Evolutionary conservation across 2,329 filamentous ascomycete genomes (phyloP), one percentile per base, ranked within the genome.

Genomic region (Colletotrichum chrysophilum): DNA sequence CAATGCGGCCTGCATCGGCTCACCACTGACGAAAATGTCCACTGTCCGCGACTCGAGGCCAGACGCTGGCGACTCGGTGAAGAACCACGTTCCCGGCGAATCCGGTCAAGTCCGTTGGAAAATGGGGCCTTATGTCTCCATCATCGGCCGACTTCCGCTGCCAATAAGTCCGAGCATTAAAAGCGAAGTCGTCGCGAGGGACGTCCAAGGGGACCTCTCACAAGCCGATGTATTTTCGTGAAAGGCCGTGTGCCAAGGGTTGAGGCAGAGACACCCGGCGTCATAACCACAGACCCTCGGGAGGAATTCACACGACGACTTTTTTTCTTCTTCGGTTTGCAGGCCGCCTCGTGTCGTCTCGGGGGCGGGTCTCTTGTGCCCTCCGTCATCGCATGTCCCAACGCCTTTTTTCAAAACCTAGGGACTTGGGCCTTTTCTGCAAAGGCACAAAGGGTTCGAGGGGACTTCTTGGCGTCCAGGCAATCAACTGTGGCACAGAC

Each of bases 1-100:
- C 28, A 58, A 73, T 73, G 73, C 70, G 64, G 73, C 56, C 64
- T 75, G 43, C 38, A 26, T 71, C 72, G 69, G 72, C 72, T 66
- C 36, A 52, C 24, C 4, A 65, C n/a, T 48, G 60, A 26, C 16
- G 24, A 34, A 32, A 4, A 16, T n/a, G 48, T 21, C 30, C 32
- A 70, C 48, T 38, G 32, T 55, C 67, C 61, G 52, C 72, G 72
- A 72, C 69, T 74, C 71, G 43, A 61, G 43, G 30, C 65, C 66
- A 69, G 38, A 43, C 71, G 43, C 48, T 58, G 52, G 32, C n/a
- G 16, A 66, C 28, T 18, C 26, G 56, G 36, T 32, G 43, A 61
- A 16, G 60, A 60, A 32, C 34, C 26, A 43, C 34, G 21, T 43
- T 24, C 56, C 66, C 66, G 66, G 56, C 26, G 26, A 66, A 38